A percentile compares a stretch with the other conserved stretches of the same genome.
Conservation (phyloP, 805 yeast genomes). For the Saccharomyces eubayanus region DNA sequence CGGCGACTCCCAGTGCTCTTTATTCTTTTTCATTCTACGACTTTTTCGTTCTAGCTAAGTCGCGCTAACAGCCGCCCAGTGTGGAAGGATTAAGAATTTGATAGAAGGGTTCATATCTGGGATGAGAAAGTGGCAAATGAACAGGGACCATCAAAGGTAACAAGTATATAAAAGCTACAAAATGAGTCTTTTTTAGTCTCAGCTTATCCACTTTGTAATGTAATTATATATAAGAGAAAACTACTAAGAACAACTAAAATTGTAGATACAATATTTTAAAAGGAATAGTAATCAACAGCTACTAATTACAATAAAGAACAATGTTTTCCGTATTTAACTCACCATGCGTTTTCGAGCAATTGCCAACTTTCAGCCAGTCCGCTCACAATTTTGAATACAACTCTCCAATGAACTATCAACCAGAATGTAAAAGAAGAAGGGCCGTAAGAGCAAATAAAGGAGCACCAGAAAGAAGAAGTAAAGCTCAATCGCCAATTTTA, state of each 20-base stretch:
- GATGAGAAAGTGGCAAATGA: background rate
- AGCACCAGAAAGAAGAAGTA: background rate
- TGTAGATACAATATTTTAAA: background rate
- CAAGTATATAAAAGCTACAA: background rate
- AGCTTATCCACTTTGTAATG: background rate
- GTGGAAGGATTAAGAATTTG: background rate
- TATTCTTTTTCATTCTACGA: background rate
- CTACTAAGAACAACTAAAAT: background rate
- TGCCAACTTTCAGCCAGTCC: conserved; percentile 11
- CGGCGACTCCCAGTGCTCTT: background rate
- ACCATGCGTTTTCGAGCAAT: conserved; percentile 22
- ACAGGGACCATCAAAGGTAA: too few relatives aligned
- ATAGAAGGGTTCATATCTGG: background rate
- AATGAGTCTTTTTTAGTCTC: background rate
- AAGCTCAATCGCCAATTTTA: background rate
- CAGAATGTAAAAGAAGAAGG: conserved; percentile 11
- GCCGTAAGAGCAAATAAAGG: background rate
- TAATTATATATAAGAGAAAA: background rate
- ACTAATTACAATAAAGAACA: background rate
- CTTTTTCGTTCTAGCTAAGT: background rate
- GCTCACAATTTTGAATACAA: conserved; percentile 2
- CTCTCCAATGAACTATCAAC: background rate
- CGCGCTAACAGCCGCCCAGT: background rate
- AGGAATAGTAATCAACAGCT: background rate
- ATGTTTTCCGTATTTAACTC: conserved; percentile 17